phyloP scores from a whole-genome alignment of 2,329 filamentous ascomycete genomes.

The Rutstroemia sydowiana region DNA sequence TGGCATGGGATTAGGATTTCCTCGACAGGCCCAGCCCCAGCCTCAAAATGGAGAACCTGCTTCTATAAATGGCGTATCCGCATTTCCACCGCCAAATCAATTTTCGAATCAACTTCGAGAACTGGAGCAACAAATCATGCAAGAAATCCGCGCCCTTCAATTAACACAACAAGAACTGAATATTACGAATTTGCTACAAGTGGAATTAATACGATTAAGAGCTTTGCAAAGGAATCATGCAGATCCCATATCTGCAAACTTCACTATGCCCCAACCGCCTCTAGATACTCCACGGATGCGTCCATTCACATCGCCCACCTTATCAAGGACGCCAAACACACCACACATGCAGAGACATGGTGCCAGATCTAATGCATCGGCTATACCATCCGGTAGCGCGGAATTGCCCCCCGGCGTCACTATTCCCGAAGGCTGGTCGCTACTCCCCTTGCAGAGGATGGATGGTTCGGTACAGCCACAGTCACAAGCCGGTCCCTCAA shows the following conservation, averaged over 20 bases:
- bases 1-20: slow-evolving; percentile 30
- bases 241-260: slow-evolving; percentile 20
- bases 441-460: slow-evolving; percentile 51
- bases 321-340: neutral
- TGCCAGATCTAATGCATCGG: slow-evolving; percentile 36
- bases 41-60: slow-evolving; percentile 3
- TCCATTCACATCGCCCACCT: slow-evolving; percentile 5
- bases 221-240: slow-evolving; percentile 21
- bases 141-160: slow-evolving; percentile 57
- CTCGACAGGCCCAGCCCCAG: slow-evolving; percentile 19
- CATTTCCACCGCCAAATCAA: slow-evolving; percentile 24
- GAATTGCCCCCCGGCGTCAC: slow-evolving; percentile 58
- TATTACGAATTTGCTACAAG: slow-evolving; percentile 58
- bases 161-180: slow-evolving; percentile 60
- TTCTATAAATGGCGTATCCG: neutral
- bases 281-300: slow-evolving; percentile 5
- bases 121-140: slow-evolving; percentile 61
- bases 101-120: slow-evolving; percentile 56
- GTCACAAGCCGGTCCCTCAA: slow-evolving; percentile 2
- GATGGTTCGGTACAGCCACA: slow-evolving; percentile 17
- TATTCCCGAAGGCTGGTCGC: slow-evolving; percentile 57
- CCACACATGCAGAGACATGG: slow-evolving; percentile 38
- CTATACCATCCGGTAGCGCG: slow-evolving; percentile 52
- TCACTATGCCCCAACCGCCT: slow-evolving; percentile 23
- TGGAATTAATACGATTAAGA: slow-evolving; percentile 60